These are phyloP conservation scores for Phaeosphaeriaceae sp. DNA, from an alignment of 2,329 filamentous ascomycete genomes.

Conservation along the genomic window DNA sequence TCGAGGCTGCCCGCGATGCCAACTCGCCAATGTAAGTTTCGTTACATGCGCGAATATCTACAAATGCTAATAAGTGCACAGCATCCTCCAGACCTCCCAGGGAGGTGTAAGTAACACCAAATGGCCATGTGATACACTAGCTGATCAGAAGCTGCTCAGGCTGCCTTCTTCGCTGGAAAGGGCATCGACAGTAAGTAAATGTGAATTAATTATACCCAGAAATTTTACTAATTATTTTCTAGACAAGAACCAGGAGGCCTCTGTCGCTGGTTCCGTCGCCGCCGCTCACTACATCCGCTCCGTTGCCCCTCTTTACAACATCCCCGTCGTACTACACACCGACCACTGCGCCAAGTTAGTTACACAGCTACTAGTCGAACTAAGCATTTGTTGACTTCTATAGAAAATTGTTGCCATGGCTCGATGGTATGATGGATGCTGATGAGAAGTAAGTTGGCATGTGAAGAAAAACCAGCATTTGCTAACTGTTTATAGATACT, in stretches of 20 bases:
- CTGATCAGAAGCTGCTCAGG: not conserved
- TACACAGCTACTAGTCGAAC: not conserved
- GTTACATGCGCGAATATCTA: not conserved
- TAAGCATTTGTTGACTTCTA: not conserved
- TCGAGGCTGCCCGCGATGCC: constrained; percentile 92
- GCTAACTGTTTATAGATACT: constrained; percentile 60
- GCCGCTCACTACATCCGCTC: constrained; percentile 88
- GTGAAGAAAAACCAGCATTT: no score
- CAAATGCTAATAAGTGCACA: not conserved
- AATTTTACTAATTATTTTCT: constrained; percentile 14
- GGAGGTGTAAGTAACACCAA: constrained; percentile 54
- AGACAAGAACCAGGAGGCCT: constrained; percentile 75
- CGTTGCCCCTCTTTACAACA: constrained; percentile 77
- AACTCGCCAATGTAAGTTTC: constrained; percentile 73
- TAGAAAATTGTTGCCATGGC: constrained; percentile 92
- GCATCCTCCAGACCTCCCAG: constrained; percentile 88
- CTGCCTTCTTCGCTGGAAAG: constrained; percentile 74
- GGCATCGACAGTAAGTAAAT: constrained; percentile 19
- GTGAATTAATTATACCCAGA: not conserved
- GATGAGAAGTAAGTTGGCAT: constrained; percentile 72
- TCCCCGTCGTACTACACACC: constrained; percentile 71
- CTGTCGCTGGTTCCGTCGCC: constrained; percentile 85
- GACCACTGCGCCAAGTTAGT: constrained; percentile 88
- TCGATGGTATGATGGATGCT: constrained; percentile 72
- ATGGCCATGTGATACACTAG: not conserved